Evolutionary conservation across 1,284 basidiomycete genomes (phyloP).

Genomic region (Exsudoporus floridanus): DNA sequence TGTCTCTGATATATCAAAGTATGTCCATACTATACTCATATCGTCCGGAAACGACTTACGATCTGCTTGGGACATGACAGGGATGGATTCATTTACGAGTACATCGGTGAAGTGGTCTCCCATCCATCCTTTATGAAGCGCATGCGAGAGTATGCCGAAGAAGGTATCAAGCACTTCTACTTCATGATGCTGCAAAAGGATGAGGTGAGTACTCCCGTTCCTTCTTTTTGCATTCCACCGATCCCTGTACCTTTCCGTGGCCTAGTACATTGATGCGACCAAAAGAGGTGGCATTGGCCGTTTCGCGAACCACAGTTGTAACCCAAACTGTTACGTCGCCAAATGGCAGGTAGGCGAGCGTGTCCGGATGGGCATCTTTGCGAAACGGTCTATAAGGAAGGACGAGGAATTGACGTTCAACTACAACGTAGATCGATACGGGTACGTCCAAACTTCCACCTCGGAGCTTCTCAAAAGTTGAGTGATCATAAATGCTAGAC

Average conservation of each 20-base stretch:
- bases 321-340: conserved; percentile 98
- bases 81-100: conserved; percentile 95
- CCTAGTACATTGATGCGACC: conserved; percentile 95
- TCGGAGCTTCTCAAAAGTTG: background rate
- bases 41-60: conserved; percentile 3
- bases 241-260: background rate
- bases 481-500: conserved; percentile 47
- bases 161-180: conserved; percentile 97
- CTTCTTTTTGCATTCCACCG: conserved; percentile 1
- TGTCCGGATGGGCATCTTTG: conserved; percentile 98
- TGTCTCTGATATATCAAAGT: conserved; percentile 70
- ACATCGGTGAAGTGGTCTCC: conserved; percentile 95
- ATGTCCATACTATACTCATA: conserved; percentile 36
- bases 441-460: conserved; percentile 53
- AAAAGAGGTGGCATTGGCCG: conserved; percentile 95
- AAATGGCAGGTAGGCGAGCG: conserved; percentile 95
- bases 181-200: conserved; percentile 99
- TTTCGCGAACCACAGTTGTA: conserved; percentile 98
- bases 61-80: conserved; percentile 41
- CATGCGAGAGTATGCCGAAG: conserved; percentile 91
- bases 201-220: conserved; percentile 59
- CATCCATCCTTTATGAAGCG: conserved; percentile 87
- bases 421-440: conserved; percentile 99
- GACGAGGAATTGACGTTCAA: conserved; percentile 98
- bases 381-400: conserved; percentile 78